These are phyloP conservation scores for Boletus pseudopeckii DNA, from an alignment of 768 basidiomycete species.

Conservation along the genomic window DNA sequence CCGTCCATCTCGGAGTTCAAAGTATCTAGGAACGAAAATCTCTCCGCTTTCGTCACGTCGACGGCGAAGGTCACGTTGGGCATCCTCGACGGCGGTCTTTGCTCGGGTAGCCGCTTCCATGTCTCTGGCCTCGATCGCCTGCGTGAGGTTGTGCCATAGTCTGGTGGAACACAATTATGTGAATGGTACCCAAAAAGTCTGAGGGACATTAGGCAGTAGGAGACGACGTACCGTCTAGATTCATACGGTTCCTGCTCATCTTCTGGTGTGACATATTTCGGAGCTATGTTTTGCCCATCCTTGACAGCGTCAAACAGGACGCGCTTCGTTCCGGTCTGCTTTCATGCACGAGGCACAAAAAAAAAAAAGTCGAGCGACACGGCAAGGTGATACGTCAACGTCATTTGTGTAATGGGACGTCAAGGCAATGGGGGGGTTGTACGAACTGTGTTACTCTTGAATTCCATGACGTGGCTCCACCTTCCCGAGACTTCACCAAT, in stretches of 20 bases:
- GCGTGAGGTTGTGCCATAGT: slow-evolving; percentile 81
- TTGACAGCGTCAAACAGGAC: slow-evolving; percentile 81
- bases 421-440: neutral
- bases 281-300: slow-evolving; percentile 69
- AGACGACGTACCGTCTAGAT: slow-evolving; percentile 63
- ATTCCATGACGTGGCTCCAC: slow-evolving; percentile 91
- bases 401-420: neutral
- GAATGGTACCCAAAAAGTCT: too few species aligned
- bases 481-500: slow-evolving; percentile 85
- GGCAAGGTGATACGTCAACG: neutral
- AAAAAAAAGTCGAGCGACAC: neutral
- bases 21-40: slow-evolving; percentile 74
- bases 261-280: slow-evolving; percentile 83
- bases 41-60: slow-evolving; percentile 71
- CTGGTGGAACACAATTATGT: neutral
- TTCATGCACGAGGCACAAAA: neutral
- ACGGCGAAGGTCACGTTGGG: slow-evolving; percentile 78
- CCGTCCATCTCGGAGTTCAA: slow-evolving; percentile 69
- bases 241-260: slow-evolving; percentile 88
- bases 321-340: slow-evolving; percentile 63
- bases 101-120: slow-evolving; percentile 93
- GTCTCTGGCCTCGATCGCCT: slow-evolving; percentile 81
- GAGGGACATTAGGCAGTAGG: neutral
- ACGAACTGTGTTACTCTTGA: slow-evolving; percentile 64
- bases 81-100: slow-evolving; percentile 88